Conservation (phyloP, 1,284 basidiomycete species). For the Papiliotrema flavescens region DNA sequence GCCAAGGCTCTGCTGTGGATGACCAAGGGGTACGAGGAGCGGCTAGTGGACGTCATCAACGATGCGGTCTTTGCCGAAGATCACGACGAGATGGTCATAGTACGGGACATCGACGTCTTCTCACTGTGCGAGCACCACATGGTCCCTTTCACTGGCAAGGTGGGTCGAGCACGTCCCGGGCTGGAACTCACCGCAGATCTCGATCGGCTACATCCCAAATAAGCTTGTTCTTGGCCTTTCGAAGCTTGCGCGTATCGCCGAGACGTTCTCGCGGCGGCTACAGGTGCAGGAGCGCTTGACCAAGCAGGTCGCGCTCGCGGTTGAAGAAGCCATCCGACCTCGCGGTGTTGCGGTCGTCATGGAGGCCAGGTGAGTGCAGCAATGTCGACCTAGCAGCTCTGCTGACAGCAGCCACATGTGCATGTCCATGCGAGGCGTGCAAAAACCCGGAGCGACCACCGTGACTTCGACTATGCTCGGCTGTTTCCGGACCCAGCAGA, state of each 20-base stretch:
- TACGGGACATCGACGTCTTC: conserved; percentile 95
- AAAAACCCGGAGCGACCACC: conserved; percentile 94
- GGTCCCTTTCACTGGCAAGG: conserved; percentile 97
- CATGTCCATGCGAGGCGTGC: conserved; percentile 99
- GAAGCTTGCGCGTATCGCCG: conserved; percentile 94
- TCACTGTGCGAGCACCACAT: conserved; percentile 98
- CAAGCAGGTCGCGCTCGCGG: conserved; percentile 93
- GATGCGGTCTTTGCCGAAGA: conserved; percentile 98
- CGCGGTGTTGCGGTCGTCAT: conserved; percentile 99
- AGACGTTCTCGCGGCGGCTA: conserved; percentile 91
- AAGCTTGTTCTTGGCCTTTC: conserved; percentile 92
- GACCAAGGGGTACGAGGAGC: conserved; percentile 97
- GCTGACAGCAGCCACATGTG: conserved; percentile 75
- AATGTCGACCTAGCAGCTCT: too few species aligned
- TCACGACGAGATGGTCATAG: conserved; percentile 99
- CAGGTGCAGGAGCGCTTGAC: conserved; percentile 98
- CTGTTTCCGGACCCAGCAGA: conserved; percentile 93
- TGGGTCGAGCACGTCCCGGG: conserved; percentile 47
- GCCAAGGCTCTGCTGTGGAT: conserved; percentile 98
- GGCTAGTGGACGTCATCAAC: conserved; percentile 91
- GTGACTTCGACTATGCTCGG: conserved; percentile 99
- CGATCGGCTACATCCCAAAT: conserved; percentile 92
- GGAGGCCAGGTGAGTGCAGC: conserved; percentile 79
- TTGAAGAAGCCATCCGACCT: conserved; percentile 95
- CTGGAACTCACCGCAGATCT: conserved; percentile 50